A percentile compares a stretch with the other conserved stretches of the same genome.
phyloP scores from a whole-genome alignment of 768 basidiomycete species.

The Artomyces pyxidatus region DNA sequence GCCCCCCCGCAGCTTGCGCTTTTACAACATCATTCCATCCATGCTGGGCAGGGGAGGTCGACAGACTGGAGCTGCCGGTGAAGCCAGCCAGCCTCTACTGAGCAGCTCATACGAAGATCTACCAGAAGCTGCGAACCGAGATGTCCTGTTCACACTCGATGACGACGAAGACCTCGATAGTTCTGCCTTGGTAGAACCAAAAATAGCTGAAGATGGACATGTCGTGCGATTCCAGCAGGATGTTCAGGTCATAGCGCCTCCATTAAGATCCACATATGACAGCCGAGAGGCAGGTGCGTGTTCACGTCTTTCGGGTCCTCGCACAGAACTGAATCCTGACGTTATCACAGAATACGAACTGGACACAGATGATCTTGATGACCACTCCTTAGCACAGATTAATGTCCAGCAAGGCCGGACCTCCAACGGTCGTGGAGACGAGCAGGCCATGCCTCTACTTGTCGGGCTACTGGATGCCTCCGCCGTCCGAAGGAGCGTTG shows the following conservation, averaged over 20 bases:
- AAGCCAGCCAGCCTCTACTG: constrained; percentile 55
- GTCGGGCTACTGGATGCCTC: constrained; percentile 70
- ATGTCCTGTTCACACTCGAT: constrained; percentile 45
- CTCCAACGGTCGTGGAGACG: constrained; percentile 29
- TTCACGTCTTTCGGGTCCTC: constrained; percentile 11
- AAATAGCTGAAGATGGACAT: constrained; percentile 15
- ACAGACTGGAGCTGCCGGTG: constrained; percentile 20
- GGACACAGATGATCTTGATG: constrained; percentile 77
- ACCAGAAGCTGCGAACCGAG: constrained; percentile 20
- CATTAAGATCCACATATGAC: constrained; percentile 61
- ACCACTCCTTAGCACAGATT: constrained; percentile 25
- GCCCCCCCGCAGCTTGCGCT: too few relatives aligned
- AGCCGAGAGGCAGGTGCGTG: constrained; percentile 79
- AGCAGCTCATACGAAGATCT: constrained; percentile 34
- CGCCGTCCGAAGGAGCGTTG: constrained; percentile 44
- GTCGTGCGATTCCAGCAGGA: constrained; percentile 59
- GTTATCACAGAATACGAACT: constrained; percentile 64
- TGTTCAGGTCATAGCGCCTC: constrained; percentile 58
- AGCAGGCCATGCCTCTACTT: constrained; percentile 67
- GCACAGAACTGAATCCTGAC: constrained; percentile 8
- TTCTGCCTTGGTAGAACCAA: constrained; percentile 21
- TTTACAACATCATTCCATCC: not conserved
- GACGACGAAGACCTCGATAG: constrained; percentile 38
- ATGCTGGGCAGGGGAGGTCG: constrained; percentile 12
- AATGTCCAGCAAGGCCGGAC: constrained; percentile 25